A percentile compares a stretch with the other conserved stretches of the same genome.
These are phyloP conservation scores for Alternaria metachromatica DNA, from an alignment of 2,329 filamentous ascomycete species.

Conservation along the genomic window DNA sequence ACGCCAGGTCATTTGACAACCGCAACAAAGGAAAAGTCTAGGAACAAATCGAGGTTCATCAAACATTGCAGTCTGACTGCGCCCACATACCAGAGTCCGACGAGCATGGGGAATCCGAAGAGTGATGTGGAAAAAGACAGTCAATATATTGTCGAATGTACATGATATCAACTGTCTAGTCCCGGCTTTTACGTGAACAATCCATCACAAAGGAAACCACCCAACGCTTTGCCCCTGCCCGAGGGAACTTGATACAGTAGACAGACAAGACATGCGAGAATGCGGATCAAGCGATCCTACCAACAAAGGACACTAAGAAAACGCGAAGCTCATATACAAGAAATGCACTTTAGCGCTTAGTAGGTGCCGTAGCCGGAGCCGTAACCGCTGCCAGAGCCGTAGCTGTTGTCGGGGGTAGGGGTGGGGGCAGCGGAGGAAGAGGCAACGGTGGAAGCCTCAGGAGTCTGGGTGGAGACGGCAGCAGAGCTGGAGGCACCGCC, in stretches of 20 bases:
- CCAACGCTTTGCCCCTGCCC: constrained; percentile 25
- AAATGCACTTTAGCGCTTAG: constrained; percentile 21
- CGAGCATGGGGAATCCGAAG: not conserved
- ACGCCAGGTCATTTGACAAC: constrained; percentile 1
- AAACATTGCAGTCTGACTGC: not conserved
- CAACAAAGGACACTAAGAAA: constrained; percentile 19
- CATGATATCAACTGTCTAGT: constrained; percentile 14
- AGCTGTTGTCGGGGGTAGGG: constrained; percentile 14
- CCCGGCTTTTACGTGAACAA: constrained; percentile 10
- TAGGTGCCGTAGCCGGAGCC: constrained; percentile 31
- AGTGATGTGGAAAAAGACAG: constrained; percentile 19
- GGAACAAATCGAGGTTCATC: constrained; percentile 5
- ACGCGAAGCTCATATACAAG: constrained; percentile 25
- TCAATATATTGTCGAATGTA: constrained; percentile 31
- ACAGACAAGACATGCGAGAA: constrained; percentile 36
- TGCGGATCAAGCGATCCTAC: constrained; percentile 30
- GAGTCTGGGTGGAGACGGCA: constrained; percentile 16
- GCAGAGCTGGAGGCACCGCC: constrained; percentile 13
- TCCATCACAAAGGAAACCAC: constrained; percentile 26
- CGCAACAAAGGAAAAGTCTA: constrained; percentile 18
- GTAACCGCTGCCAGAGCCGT: constrained; percentile 18
- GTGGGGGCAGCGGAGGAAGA: constrained; percentile 18
- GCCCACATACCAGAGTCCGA: not conserved
- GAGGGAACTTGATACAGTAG: constrained; percentile 27
- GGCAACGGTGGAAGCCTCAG: constrained; percentile 8